These are phyloP conservation scores for Trichoderma cornu-damae DNA, from an alignment of 2,329 filamentous ascomycete genomes.

Conservation along the genomic window DNA sequence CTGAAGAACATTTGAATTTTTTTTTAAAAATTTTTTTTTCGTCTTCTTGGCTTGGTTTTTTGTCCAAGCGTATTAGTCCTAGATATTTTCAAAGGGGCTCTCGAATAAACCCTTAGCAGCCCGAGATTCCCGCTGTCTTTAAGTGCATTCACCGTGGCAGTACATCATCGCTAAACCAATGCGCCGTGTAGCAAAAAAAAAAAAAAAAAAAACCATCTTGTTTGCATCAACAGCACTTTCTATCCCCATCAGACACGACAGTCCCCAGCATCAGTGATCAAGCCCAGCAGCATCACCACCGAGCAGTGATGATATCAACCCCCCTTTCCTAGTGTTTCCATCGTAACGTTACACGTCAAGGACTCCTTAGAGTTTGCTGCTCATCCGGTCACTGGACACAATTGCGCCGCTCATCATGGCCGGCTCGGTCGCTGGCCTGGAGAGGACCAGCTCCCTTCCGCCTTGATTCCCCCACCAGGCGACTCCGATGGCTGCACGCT, in stretches of 20 bases:
- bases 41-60: background rate
- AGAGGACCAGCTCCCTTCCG: slow-evolving; percentile 48
- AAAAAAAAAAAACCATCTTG: background rate
- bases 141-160: background rate
- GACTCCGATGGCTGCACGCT: slow-evolving; percentile 71
- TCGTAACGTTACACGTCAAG: background rate
- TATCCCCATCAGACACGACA: background rate
- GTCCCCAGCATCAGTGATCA: background rate
- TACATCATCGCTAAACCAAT: slow-evolving; percentile 10
- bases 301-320: background rate
- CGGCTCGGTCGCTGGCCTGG: slow-evolving; percentile 23
- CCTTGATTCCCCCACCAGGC: slow-evolving; percentile 73
- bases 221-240: background rate
- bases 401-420: slow-evolving; percentile 55
- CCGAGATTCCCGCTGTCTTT: background rate
- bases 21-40: no score
- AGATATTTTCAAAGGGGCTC: background rate
- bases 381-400: slow-evolving; percentile 30
- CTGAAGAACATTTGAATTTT: background rate
- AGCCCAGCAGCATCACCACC: background rate
- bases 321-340: background rate
- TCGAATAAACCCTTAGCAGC: background rate
- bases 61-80: slow-evolving; percentile 2
- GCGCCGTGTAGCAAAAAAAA: background rate
- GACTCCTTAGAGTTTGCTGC: slow-evolving; percentile 22